Evolutionary conservation across 2,329 filamentous ascomycete genomes (phyloP).

Genomic region (Penicillium olsonii): DNA sequence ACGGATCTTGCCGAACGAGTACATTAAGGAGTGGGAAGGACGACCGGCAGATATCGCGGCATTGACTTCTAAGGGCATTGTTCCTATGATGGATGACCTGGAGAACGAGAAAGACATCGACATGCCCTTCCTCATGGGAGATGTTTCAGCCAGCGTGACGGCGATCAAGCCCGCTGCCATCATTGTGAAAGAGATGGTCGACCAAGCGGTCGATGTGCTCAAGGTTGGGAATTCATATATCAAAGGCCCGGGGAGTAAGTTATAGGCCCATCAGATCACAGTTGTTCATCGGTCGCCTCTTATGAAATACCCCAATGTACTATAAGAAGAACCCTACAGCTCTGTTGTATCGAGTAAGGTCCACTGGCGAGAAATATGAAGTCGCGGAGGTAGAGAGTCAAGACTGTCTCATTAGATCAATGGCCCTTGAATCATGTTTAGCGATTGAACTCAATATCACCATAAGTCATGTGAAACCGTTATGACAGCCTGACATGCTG

Average conservation of each 20-base stretch:
- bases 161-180: conserved; percentile 77
- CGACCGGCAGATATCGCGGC: conserved; percentile 72
- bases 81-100: conserved; percentile 80
- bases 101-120: conserved; percentile 82
- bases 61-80: conserved; percentile 73
- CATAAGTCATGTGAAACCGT: too few species aligned
- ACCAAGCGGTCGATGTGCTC: conserved; percentile 70
- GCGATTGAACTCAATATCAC: too few species aligned
- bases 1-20: conserved; percentile 78
- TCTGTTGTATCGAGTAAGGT: too few species aligned
- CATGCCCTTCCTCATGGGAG: conserved; percentile 87
- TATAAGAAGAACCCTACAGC: too few species aligned
- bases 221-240: conserved; percentile 64
- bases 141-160: conserved; percentile 77
- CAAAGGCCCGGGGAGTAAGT: conserved; percentile 41
- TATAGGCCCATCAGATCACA: conserved; percentile 38
- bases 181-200: conserved; percentile 91
- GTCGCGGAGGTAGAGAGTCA: too few species aligned
- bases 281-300: too few species aligned
- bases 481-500: too few species aligned
- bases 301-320: too few species aligned
- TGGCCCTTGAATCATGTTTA: too few species aligned
- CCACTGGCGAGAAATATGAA: too few species aligned
- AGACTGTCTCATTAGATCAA: too few species aligned
- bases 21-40: conserved; percentile 78